A percentile compares a stretch with the other conserved stretches of the same genome.
Evolutionary conservation across 352 stramenopile genomes (phyloP).

Genomic region (Thraustochytrium sp.): DNA sequence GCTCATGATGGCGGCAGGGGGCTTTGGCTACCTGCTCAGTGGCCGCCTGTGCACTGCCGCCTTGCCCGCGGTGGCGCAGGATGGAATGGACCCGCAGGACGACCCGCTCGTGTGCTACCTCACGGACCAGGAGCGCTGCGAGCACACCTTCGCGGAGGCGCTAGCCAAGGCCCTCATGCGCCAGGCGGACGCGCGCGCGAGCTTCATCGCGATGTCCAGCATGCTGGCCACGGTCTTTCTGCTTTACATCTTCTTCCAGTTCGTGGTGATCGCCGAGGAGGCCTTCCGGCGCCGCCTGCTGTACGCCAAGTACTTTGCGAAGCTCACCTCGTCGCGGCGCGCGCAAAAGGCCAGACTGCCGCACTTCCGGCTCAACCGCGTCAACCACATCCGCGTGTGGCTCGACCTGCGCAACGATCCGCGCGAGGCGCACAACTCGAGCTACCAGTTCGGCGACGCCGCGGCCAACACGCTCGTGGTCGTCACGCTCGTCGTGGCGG

Average conservation of each 20-base stretch:
- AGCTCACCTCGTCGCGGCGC: slow-evolving; percentile 25
- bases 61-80: not conserved
- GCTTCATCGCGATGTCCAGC: not conserved
- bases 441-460: slow-evolving; percentile 19
- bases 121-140: not conserved
- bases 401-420: slow-evolving; percentile 21
- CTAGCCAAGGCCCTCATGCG: not conserved
- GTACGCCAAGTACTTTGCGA: slow-evolving; percentile 44
- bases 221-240: not conserved
- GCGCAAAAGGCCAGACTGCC: slow-evolving; percentile 27
- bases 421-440: slow-evolving; percentile 20
- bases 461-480: slow-evolving; percentile 36
- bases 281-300: slow-evolving; percentile 23
- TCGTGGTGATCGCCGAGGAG: slow-evolving; percentile 11
- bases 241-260: slow-evolving; percentile 15
- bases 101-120: not conserved
- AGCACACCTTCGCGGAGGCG: not conserved
- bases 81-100: not conserved
- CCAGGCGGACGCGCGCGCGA: not conserved
- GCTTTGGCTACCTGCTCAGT: not conserved
- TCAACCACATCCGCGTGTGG: slow-evolving; percentile 41
- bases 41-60: not conserved
- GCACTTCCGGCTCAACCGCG: slow-evolving; percentile 32
- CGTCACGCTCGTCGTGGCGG: not conserved
- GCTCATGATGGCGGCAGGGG: not conserved